phyloP scores from a whole-genome alignment of 768 basidiomycete genomes.

The Macrolepiota fuliginosa region DNA sequence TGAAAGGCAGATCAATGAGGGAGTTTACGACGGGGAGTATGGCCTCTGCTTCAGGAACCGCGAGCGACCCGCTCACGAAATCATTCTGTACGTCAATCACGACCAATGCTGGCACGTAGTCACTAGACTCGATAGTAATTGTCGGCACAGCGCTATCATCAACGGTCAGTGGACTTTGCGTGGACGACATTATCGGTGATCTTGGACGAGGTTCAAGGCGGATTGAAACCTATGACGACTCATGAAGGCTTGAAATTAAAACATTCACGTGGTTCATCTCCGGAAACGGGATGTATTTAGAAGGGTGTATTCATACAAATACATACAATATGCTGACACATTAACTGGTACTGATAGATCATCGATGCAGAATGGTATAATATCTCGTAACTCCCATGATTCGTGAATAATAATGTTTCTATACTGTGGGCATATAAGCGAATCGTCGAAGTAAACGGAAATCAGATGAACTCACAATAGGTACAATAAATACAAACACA shows the following conservation, averaged over 20 bases:
- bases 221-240: background rate
- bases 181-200: background rate
- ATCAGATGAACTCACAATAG: background rate
- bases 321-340: background rate
- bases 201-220: background rate
- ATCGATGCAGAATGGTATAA: background rate
- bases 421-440: background rate
- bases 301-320: background rate
- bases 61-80: conserved; percentile 73
- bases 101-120: conserved; percentile 52
- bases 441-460: background rate
- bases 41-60: conserved; percentile 57
- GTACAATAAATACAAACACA: background rate
- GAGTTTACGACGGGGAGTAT: conserved; percentile 56
- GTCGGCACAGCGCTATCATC: conserved; percentile 1
- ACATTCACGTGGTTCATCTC: background rate
- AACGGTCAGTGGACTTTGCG: background rate
- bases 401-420: background rate
- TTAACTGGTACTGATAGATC: background rate
- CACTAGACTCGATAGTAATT: conserved; percentile 12
- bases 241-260: no score
- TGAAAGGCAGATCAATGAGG: conserved; percentile 59
- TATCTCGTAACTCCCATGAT: background rate
- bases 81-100: conserved; percentile 85
- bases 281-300: background rate